Evolutionary conservation across 2,329 filamentous ascomycete species (phyloP), one percentile per base, ranked within the genome.

Genomic region (Chrysoporthe puriensis): DNA sequence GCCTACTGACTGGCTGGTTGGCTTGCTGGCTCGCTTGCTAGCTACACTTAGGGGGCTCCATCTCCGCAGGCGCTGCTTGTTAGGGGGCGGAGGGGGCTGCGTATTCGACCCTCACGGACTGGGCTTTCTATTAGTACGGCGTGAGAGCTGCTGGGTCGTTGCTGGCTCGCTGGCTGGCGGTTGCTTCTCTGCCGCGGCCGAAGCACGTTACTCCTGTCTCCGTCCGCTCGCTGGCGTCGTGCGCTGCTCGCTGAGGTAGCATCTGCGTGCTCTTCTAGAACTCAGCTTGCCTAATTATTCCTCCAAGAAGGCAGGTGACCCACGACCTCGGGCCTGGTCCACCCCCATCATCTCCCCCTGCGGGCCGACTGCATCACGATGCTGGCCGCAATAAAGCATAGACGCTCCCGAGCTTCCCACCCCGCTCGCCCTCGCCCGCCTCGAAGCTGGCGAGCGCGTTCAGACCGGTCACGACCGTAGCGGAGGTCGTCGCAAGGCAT

Each of bases 391-490:
- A 34, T 18, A 26, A 40, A 46, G 26, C 1, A 26, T 26, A 26
- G 26, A 26, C 26, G 26, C 26, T 90, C 3, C 96, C 96, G 63
- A 99, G 81, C 76, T 97, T 96, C 59, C 90, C 90, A 3, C 96
- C 96, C 52, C 95, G 85, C 80, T 98, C 94, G 48, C 85, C 86
- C 69, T 91, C 90, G 57, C 83, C 84, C 0, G 94, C 94, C 78
- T 98, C 94, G 70, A 98, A 94, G 75, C 93, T 97, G 73, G 92
- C 94, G 62, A 99, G 81, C 60, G 94, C 93, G 75, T 98, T 98
- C 70, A 99, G 80, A 0, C 95, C 93, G 0, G 94, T 97, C 6
- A 99, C 96, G 0, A 99, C 96, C 0, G 96, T 97, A 16, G 94
- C 95, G 57, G 92, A 97, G 0, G 96, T 98, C 5, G 97, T 85